A percentile compares a stretch with the other conserved stretches of the same genome.
Evolutionary conservation across 1,284 basidiomycete genomes (phyloP).

Genomic region (Sutorius eximius): DNA sequence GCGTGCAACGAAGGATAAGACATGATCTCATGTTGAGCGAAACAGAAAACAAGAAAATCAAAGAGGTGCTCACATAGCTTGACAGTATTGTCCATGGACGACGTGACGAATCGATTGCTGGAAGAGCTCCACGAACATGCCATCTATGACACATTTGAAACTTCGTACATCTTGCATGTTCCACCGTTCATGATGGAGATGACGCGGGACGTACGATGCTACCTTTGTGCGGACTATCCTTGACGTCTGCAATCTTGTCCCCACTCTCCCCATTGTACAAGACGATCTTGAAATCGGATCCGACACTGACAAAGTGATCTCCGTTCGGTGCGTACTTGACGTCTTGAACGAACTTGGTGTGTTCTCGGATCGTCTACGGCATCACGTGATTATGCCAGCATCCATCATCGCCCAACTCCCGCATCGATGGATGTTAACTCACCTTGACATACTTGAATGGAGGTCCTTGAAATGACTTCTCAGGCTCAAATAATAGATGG

Average conservation of each 20-base stretch:
- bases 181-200: neutral
- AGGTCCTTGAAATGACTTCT: slow-evolving; percentile 48
- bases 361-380: slow-evolving; percentile 80
- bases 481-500: neutral
- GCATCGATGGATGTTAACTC: slow-evolving; percentile 5
- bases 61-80: slow-evolving; percentile 69
- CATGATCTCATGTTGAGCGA: neutral
- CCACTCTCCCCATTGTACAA: slow-evolving; percentile 92
- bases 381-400: neutral
- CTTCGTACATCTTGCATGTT: neutral
- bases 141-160: slow-evolving; percentile 49
- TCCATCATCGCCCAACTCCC: neutral
- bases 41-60: neutral
- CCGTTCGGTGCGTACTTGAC: slow-evolving; percentile 83
- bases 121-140: slow-evolving; percentile 78
- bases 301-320: slow-evolving; percentile 85
- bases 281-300: slow-evolving; percentile 88
- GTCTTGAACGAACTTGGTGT: slow-evolving; percentile 94
- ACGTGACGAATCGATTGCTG: slow-evolving; percentile 73
- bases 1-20: neutral
- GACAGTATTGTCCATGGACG: slow-evolving; percentile 86
- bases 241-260: slow-evolving; percentile 71
- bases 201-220: slow-evolving; percentile 60
- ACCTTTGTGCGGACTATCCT: slow-evolving; percentile 67
- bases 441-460: slow-evolving; percentile 92